Conservation (phyloP, 768 basidiomycete species). For the Mrakia blollopis region DNA sequence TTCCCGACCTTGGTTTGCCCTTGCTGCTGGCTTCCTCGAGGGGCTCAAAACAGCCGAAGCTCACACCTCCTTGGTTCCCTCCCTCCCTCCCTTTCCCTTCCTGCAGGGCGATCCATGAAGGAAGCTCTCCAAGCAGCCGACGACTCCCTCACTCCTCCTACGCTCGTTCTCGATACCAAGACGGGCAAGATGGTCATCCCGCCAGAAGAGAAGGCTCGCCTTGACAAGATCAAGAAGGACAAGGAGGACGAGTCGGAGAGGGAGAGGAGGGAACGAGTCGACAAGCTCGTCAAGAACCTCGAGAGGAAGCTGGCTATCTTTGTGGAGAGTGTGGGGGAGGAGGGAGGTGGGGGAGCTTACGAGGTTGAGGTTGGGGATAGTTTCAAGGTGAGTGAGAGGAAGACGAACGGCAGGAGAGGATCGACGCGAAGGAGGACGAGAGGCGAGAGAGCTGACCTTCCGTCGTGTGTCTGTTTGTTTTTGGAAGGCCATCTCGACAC, state of each 20-base stretch:
- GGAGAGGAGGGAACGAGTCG: conserved; percentile 38
- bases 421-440: background rate
- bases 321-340: conserved; percentile 38
- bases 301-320: conserved; percentile 43
- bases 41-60: background rate
- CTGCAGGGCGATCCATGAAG: conserved; percentile 31
- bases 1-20: background rate
- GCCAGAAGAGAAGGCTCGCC: conserved; percentile 26
- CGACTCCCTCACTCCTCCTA: conserved; percentile 8
- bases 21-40: too few species aligned
- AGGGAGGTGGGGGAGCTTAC: conserved; percentile 34
- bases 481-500: conserved; percentile 39
- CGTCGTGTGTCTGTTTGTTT: background rate
- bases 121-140: conserved; percentile 33
- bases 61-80: background rate
- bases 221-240: conserved; percentile 38
- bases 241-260: conserved; percentile 16
- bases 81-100: background rate
- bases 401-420: background rate
- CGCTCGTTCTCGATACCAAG: conserved; percentile 24
- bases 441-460: background rate
- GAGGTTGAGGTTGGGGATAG: conserved; percentile 40
- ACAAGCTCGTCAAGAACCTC: conserved; percentile 42
- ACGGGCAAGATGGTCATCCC: conserved; percentile 32
- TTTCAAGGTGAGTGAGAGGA: conserved; percentile 41